Conservation (phyloP, 345 rosid species). For the Odontarrhena argentea region DNA sequence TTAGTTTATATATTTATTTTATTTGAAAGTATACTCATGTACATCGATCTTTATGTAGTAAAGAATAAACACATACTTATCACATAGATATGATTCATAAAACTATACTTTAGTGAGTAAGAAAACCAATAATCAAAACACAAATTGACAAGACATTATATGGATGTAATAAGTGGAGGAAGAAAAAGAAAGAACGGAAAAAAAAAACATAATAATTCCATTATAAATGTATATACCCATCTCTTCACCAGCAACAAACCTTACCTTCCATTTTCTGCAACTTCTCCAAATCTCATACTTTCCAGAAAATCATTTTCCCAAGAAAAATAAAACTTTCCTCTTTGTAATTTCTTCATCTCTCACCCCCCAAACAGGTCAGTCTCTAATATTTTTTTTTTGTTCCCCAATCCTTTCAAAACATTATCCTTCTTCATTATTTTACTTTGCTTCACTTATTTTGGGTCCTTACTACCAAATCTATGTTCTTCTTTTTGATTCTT, state of each 20-base stretch:
- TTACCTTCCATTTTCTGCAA: conserved; percentile 48
- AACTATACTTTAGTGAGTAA: conserved; percentile 31
- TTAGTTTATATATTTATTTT: neutral
- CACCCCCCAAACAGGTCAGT: conserved; percentile 41
- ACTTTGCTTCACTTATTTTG: conserved; percentile 48
- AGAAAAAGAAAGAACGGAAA: neutral
- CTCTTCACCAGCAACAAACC: conserved; percentile 43
- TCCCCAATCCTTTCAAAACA: conserved; percentile 45
- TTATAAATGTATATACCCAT: conserved; percentile 44
- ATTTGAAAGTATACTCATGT: neutral
- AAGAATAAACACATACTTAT: conserved; percentile 32
- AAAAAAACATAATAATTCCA: conserved; percentile 11
- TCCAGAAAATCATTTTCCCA: conserved; percentile 46
- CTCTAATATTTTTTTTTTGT: conserved; percentile 32
- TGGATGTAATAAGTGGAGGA: conserved; percentile 30
- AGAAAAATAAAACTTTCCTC: conserved; percentile 36
- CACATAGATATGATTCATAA: conserved; percentile 23
- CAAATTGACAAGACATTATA: conserved; percentile 35
- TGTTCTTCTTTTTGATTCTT: conserved; percentile 38
- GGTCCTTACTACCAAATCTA: conserved; percentile 37
- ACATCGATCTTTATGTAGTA: neutral
- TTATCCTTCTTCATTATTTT: conserved; percentile 43
- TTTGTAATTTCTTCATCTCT: conserved; percentile 28
- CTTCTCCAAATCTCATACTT: conserved; percentile 45
- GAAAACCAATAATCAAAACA: conserved; percentile 25